Conservation (phyloP, 179 eudicot genomes). For the Carnegiea gigantea region DNA sequence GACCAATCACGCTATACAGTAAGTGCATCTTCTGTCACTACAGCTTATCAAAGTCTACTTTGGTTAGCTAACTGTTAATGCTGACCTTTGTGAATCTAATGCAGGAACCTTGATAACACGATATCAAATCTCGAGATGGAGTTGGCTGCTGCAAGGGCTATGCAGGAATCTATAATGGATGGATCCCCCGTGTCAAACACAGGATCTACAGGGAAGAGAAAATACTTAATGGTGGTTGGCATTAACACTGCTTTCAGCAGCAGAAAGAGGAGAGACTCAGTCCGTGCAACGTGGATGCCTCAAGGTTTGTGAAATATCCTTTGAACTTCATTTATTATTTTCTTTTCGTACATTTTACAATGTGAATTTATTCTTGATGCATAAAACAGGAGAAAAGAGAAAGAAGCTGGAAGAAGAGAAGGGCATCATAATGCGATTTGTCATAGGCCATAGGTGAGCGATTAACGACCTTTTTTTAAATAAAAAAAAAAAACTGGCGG, state of each 20-base stretch:
- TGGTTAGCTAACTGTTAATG: not conserved
- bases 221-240: slow-evolving; percentile 88
- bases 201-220: slow-evolving; percentile 51
- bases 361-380: not conserved
- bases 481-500: too few species aligned
- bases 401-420: slow-evolving; percentile 84
- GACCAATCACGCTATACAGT: not conserved
- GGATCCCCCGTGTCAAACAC: slow-evolving; percentile 64
- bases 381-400: slow-evolving; percentile 59
- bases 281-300: slow-evolving; percentile 98
- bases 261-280: slow-evolving; percentile 91
- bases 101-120: slow-evolving; percentile 81
- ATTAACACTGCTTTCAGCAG: slow-evolving; percentile 95
- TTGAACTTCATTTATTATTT: not conserved
- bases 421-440: slow-evolving; percentile 79
- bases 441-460: slow-evolving; percentile 82
- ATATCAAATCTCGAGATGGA: slow-evolving; percentile 93
- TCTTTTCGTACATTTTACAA: not conserved
- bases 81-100: slow-evolving; percentile 10
- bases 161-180: slow-evolving; percentile 75
- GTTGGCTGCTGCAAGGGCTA: slow-evolving; percentile 91
- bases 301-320: slow-evolving; percentile 53
- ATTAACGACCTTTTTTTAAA: not conserved
- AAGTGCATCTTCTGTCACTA: not conserved
- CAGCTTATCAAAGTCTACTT: not conserved